phyloP scores from a whole-genome alignment of 768 basidiomycete species.

The Tubosaeta sp. region DNA sequence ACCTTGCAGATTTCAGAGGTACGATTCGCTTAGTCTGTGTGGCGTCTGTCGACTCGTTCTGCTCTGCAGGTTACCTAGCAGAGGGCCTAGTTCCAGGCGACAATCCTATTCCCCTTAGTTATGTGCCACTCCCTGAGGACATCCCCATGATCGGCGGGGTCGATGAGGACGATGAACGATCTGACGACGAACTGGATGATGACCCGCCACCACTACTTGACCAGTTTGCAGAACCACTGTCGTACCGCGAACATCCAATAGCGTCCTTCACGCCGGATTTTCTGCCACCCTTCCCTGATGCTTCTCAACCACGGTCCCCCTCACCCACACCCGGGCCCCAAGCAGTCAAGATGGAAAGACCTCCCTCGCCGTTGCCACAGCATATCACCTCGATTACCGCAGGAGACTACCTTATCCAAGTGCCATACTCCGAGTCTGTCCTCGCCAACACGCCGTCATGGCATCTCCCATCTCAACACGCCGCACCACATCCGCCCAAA shows the following conservation, averaged over 20 bases:
- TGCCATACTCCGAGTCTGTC: slow-evolving; percentile 72
- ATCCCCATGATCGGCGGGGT: slow-evolving; percentile 8
- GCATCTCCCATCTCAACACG: slow-evolving; percentile 55
- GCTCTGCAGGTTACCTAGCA: slow-evolving; percentile 51
- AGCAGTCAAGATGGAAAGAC: slow-evolving; percentile 30
- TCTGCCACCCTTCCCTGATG: slow-evolving; percentile 35
- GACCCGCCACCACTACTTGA: slow-evolving; percentile 8
- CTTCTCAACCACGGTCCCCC: slow-evolving; percentile 23
- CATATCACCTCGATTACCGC: slow-evolving; percentile 40
- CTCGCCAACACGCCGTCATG: slow-evolving; percentile 62
- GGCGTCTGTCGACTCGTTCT: slow-evolving; percentile 14
- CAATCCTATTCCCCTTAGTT: slow-evolving; percentile 53
- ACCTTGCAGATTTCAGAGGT: slow-evolving; percentile 71
- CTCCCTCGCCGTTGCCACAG: slow-evolving; percentile 40
- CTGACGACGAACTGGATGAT: slow-evolving; percentile 28
- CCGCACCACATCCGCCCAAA: slow-evolving; percentile 22
- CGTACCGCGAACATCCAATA: slow-evolving; percentile 32
- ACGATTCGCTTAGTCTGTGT: slow-evolving; percentile 29
- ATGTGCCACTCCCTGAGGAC: slow-evolving; percentile 34
- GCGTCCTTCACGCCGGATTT: slow-evolving; percentile 28
- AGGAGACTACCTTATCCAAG: slow-evolving; percentile 66
- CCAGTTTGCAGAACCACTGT: slow-evolving; percentile 17
- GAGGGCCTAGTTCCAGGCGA: slow-evolving; percentile 56
- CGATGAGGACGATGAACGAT: slow-evolving; percentile 30
- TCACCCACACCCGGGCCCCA: slow-evolving; percentile 37